Percentiles rank a stretch among this genome's conserved stretches.
Conservation (phyloP, 2,329 filamentous ascomycete genomes). For the Scopulariopsis brevicaulis region DNA sequence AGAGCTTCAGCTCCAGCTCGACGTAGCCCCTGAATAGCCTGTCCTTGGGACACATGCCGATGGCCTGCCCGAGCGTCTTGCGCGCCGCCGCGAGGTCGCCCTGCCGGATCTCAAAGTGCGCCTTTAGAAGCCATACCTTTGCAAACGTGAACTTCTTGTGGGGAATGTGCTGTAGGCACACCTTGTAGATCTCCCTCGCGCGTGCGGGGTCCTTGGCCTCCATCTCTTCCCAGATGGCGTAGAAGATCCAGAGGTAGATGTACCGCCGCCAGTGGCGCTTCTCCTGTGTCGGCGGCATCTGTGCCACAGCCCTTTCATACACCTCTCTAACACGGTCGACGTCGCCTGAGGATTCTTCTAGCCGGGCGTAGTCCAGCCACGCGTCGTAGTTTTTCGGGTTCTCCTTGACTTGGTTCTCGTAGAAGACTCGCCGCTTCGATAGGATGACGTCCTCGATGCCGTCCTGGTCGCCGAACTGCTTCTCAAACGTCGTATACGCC, state of each 20-base stretch:
- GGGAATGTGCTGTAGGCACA: slow-evolving; percentile 77
- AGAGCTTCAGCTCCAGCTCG: slow-evolving; percentile 82
- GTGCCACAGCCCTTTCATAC: slow-evolving; percentile 91
- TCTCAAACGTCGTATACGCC: slow-evolving; percentile 94
- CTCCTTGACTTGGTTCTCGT: slow-evolving; percentile 88
- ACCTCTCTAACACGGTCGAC: slow-evolving; percentile 77
- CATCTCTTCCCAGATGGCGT: slow-evolving; percentile 89
- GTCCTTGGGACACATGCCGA: slow-evolving; percentile 94
- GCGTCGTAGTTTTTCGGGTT: slow-evolving; percentile 95
- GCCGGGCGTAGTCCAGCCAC: slow-evolving; percentile 89
- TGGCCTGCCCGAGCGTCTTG: slow-evolving; percentile 79
- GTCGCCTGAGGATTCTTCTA: slow-evolving; percentile 81
- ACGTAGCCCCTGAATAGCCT: slow-evolving; percentile 91
- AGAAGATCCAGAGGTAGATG: slow-evolving; percentile 97
- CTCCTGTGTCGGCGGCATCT: slow-evolving; percentile 88
- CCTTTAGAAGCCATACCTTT: slow-evolving; percentile 90
- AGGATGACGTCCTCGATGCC: slow-evolving; percentile 92
- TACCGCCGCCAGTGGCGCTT: slow-evolving; percentile 97
- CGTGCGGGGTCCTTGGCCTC: slow-evolving; percentile 68
- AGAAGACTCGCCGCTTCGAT: slow-evolving; percentile 85
- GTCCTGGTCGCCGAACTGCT: slow-evolving; percentile 88
- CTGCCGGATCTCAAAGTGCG: slow-evolving; percentile 87
- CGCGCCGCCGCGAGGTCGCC: slow-evolving; percentile 68
- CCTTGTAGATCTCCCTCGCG: slow-evolving; percentile 81
- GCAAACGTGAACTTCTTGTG: slow-evolving; percentile 97